A percentile compares a stretch with the other conserved stretches of the same genome.
phyloP scores from a whole-genome alignment of 2,329 filamentous ascomycete species.

The Penicillium sp. region DNA sequence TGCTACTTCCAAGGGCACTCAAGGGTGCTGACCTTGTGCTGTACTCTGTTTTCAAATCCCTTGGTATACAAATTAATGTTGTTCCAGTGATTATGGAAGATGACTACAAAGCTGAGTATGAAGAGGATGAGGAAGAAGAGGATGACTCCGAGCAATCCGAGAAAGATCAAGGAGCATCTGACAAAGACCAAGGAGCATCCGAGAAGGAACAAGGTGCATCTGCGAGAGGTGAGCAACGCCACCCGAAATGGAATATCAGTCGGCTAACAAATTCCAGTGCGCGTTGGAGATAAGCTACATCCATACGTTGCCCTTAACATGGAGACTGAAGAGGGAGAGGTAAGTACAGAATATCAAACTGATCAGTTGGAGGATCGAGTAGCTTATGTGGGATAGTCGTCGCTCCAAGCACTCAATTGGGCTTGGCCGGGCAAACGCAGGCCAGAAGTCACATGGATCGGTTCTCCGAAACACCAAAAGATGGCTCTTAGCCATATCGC shows the following conservation, averaged over 20 bases:
- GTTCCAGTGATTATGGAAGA: neutral
- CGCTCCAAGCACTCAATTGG: neutral
- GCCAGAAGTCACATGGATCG: slow-evolving; percentile 24
- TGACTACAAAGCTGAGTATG: neutral
- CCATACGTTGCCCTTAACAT: neutral
- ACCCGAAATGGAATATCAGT: neutral
- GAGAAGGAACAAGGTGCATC: neutral
- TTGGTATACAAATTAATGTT: neutral
- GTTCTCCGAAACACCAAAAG: slow-evolving; percentile 15
- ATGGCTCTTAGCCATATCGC: slow-evolving; percentile 20
- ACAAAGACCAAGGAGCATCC: neutral
- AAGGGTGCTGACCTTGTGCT: neutral
- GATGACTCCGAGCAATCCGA: neutral
- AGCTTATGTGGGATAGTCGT: neutral
- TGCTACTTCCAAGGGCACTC: neutral
- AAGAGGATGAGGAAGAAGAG: neutral
- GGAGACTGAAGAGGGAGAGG: neutral
- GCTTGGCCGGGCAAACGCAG: neutral
- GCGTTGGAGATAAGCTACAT: neutral
- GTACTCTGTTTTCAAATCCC: neutral
- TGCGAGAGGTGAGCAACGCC: neutral
- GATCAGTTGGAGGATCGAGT: neutral
- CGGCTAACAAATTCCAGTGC: neutral
- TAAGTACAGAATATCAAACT: neutral
- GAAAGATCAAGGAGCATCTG: neutral